Evolutionary conservation across 1,284 basidiomycete species (phyloP).

Genomic region (Stereum hirsutum): DNA sequence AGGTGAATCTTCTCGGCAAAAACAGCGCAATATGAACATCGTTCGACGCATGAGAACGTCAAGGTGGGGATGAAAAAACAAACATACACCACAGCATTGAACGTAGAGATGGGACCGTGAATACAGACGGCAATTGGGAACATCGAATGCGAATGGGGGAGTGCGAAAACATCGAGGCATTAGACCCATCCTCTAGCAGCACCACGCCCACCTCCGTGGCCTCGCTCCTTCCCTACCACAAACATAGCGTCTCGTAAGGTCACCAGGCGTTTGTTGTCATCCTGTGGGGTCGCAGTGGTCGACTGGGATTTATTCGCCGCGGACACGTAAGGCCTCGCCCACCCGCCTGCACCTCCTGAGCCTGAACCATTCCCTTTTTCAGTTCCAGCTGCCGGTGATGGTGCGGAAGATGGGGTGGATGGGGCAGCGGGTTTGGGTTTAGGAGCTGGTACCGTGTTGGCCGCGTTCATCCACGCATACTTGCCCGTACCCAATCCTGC

Average conservation of each 20-base stretch:
- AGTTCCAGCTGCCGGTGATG: constrained; percentile 23
- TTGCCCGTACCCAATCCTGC: constrained; percentile 68
- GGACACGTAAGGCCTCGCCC: constrained; percentile 63
- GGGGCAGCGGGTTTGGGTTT: constrained; percentile 34
- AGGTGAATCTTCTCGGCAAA: too few species aligned
- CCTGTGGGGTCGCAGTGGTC: constrained; percentile 35
- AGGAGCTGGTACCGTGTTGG: constrained; percentile 32
- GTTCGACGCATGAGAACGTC: too few species aligned
- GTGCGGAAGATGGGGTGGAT: constrained; percentile 14
- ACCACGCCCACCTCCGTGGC: constrained; percentile 70
- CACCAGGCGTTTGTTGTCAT: constrained; percentile 43
- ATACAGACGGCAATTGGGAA: too few species aligned
- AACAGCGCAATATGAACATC: too few species aligned
- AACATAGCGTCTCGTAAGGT: constrained; percentile 75
- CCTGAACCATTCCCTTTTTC: constrained; percentile 24
- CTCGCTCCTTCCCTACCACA: constrained; percentile 67
- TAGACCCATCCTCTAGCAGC: constrained; percentile 63
- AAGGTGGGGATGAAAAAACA: too few species aligned
- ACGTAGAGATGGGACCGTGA: too few species aligned
- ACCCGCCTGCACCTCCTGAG: constrained; percentile 20
- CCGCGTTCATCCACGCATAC: constrained; percentile 80
- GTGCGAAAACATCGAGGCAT: too few species aligned
- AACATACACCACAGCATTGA: too few species aligned
- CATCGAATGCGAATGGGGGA: too few species aligned
- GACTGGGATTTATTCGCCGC: constrained; percentile 28